These are phyloP conservation scores for Cladophialophora bantiana DNA, from an alignment of 2,329 filamentous ascomycete genomes.

Conservation along the genomic window DNA sequence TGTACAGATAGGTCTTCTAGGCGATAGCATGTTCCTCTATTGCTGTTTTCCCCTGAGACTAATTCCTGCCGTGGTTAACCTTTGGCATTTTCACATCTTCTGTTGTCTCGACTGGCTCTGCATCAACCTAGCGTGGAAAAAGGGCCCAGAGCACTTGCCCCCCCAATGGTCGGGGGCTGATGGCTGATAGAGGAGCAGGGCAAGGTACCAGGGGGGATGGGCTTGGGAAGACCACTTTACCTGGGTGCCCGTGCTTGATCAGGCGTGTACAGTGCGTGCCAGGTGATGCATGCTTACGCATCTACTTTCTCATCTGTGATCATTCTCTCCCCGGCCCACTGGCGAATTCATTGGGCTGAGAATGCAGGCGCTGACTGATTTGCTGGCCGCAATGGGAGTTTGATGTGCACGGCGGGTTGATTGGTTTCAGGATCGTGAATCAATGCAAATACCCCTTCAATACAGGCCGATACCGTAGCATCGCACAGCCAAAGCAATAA, in stretches of 20 bases:
- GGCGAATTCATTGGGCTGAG: conserved; percentile 2
- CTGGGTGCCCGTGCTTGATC: background rate
- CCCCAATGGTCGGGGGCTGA: conserved; percentile 1
- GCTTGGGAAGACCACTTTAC: background rate
- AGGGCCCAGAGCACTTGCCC: background rate
- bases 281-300: conserved; percentile 22
- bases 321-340: background rate
- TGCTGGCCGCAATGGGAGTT: background rate
- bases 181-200: background rate
- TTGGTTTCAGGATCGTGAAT: background rate
- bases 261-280: background rate
- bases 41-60: background rate
- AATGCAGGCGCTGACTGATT: background rate
- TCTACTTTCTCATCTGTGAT: background rate
- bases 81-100: background rate
- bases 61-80: background rate
- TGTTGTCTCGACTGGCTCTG: conserved; percentile 6
- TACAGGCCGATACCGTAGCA: background rate
- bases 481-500: background rate
- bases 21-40: conserved; percentile 2
- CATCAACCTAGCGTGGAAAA: conserved; percentile 7
- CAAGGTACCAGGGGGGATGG: background rate
- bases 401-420: background rate
- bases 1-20: background rate
- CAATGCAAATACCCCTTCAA: background rate